These are phyloP conservation scores for Trichosporon sp. DNA, from an alignment of 1,284 basidiomycete species.

Conservation along the genomic window DNA sequence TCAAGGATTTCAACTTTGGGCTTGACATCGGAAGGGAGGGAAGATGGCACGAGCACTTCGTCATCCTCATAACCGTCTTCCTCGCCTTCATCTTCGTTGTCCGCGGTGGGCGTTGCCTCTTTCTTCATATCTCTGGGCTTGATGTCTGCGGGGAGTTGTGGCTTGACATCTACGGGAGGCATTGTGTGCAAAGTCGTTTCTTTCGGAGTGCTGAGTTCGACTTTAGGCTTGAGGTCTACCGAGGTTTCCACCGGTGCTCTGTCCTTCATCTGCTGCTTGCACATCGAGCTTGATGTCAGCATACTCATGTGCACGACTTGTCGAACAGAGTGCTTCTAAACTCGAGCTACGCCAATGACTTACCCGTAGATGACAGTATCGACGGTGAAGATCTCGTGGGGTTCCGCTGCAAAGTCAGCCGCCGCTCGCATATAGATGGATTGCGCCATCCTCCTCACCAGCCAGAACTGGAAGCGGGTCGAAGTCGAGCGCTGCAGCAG, in stretches of 20 bases:
- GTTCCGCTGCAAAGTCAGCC: neutral
- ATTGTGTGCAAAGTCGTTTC: too few relatives aligned
- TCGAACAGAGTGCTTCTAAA: too few relatives aligned
- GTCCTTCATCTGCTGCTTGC: too few relatives aligned
- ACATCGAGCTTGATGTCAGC: too few relatives aligned
- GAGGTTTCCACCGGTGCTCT: too few relatives aligned
- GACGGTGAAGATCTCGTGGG: neutral
- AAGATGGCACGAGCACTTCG: neutral
- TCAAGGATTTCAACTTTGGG: neutral
- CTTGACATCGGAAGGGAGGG: neutral
- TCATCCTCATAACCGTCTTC: slow-evolving; percentile 6
- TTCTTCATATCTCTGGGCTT: neutral
- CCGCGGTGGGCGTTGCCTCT: neutral
- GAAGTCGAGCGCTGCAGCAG: slow-evolving; percentile 24
- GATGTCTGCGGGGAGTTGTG: neutral
- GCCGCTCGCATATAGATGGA: neutral
- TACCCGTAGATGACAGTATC: neutral
- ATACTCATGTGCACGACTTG: neutral
- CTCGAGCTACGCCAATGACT: too few relatives aligned
- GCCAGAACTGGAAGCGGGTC: slow-evolving; percentile 29
- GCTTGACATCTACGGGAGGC: neutral
- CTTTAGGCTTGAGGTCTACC: neutral
- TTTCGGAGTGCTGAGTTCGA: neutral
- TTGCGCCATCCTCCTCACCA: slow-evolving; percentile 15
- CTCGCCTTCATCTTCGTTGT: neutral